Conservation (phyloP, 176 grass and related monocot genomes). For the Saccharum officinarum region DNA sequence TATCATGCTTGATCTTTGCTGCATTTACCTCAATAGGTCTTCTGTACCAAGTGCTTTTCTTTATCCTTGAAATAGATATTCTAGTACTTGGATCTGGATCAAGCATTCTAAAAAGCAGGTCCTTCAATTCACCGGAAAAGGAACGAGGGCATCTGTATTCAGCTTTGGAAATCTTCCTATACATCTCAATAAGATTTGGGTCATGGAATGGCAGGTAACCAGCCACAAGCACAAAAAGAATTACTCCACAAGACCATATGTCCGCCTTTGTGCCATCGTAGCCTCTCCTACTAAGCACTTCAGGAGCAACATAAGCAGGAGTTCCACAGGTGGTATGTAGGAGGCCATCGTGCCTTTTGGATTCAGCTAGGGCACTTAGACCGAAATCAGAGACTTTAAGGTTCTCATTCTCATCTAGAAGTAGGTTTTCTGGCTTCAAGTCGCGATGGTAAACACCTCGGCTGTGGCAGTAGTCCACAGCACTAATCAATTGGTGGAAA, state of each 20-base stretch:
- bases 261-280: slow-evolving; percentile 49
- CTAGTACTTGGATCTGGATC: slow-evolving; percentile 49
- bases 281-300: slow-evolving; percentile 53
- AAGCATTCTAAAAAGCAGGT: slow-evolving; percentile 43
- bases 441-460: slow-evolving; percentile 52
- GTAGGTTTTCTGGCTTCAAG: slow-evolving; percentile 49
- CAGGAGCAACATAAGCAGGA: slow-evolving; percentile 58
- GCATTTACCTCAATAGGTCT: slow-evolving; percentile 22
- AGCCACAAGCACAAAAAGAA: slow-evolving; percentile 56
- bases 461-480: slow-evolving; percentile 62
- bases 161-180: slow-evolving; percentile 47
- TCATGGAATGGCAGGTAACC: slow-evolving; percentile 55
- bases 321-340: slow-evolving; percentile 55
- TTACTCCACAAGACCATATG: slow-evolving; percentile 57
- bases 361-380: slow-evolving; percentile 50
- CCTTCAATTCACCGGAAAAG: slow-evolving; percentile 44
- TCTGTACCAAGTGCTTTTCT: slow-evolving; percentile 45
- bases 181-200: slow-evolving; percentile 45
- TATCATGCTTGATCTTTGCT: slow-evolving; percentile 28
- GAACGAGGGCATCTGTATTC: slow-evolving; percentile 45
- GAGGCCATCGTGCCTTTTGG: slow-evolving; percentile 49
- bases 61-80: slow-evolving; percentile 41
- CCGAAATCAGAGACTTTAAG: slow-evolving; percentile 57
- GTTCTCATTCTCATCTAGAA: slow-evolving; percentile 45
- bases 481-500: slow-evolving; percentile 52